Percentiles rank a stretch among this genome's conserved stretches.
Conservation (phyloP, 2,329 filamentous ascomycete genomes). For the Cercospora citrullina region DNA sequence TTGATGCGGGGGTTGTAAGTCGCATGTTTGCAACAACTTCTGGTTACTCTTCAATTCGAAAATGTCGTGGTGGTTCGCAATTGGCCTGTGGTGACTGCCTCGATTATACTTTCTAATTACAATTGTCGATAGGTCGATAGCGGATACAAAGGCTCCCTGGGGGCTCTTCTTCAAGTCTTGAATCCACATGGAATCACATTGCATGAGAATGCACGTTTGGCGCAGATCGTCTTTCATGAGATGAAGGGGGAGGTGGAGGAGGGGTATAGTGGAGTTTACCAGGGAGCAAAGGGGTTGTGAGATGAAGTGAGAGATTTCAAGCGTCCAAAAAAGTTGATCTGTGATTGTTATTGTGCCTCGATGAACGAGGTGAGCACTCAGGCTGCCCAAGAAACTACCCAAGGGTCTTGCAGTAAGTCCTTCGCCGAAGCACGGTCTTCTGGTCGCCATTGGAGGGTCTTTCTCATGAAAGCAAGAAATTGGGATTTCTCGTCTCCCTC, state of each 20-base stretch:
- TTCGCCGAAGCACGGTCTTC: slow-evolving; percentile 42
- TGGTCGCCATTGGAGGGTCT: slow-evolving; percentile 44
- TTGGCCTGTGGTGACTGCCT: no score
- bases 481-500: slow-evolving; percentile 33
- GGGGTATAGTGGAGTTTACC: slow-evolving; percentile 44
- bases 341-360: neutral
- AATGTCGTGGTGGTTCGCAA: no score
- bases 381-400: slow-evolving; percentile 28
- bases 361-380: neutral
- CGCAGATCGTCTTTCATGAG: slow-evolving; percentile 45
- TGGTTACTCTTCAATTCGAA: no score
- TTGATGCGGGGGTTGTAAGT: slow-evolving; percentile 42
- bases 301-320: neutral
- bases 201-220: slow-evolving; percentile 41
- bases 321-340: neutral
- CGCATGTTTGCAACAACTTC: no score
- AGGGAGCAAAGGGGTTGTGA: slow-evolving; percentile 25
- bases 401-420: slow-evolving; percentile 42
- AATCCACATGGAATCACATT: slow-evolving; percentile 38
- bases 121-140: slow-evolving; percentile 38
- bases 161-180: slow-evolving; percentile 41
- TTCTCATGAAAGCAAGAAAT: slow-evolving; percentile 40
- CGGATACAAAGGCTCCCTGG: slow-evolving; percentile 46
- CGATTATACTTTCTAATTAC: no score
- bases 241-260: slow-evolving; percentile 41